phyloP scores from a whole-genome alignment of 83 land plant species.

The Picea engelmannii region DNA sequence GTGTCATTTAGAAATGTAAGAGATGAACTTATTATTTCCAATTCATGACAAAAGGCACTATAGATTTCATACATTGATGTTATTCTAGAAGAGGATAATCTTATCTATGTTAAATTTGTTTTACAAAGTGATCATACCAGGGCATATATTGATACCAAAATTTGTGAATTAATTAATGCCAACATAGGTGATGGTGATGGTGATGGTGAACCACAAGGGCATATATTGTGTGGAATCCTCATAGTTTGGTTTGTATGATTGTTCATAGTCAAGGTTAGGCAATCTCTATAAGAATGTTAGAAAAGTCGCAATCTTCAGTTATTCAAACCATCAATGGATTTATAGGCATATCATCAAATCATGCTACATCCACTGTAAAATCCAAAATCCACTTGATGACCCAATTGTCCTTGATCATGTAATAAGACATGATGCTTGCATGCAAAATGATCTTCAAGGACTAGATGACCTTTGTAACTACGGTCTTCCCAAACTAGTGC shows the following conservation, averaged over 20 bases:
- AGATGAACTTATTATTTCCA: constrained; percentile 23
- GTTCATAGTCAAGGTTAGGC: constrained; percentile 43
- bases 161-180: no score
- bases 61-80: constrained; percentile 45
- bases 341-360: constrained; percentile 30
- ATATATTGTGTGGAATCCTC: constrained; percentile 50
- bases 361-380: constrained; percentile 31
- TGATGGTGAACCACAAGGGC: no score
- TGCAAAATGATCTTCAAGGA: constrained; percentile 35
- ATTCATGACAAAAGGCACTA: constrained; percentile 33
- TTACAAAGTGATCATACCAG: constrained; percentile 27
- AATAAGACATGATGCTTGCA: constrained; percentile 28
- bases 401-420: constrained; percentile 40
- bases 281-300: constrained; percentile 49
- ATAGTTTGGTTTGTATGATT: constrained; percentile 47
- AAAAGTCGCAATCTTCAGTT: constrained; percentile 36
- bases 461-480: constrained; percentile 28
- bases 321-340: constrained; percentile 32
- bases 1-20: constrained; percentile 24
- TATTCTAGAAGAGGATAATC: constrained; percentile 30
- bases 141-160: no score
- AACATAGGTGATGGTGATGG: no score
- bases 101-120: constrained; percentile 33
- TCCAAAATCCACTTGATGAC: constrained; percentile 36
- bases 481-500: constrained; percentile 33